Base-by-base conservation (phyloP, 2,329 filamentous ascomycete genomes). In the Didymella pinodella region DNA sequence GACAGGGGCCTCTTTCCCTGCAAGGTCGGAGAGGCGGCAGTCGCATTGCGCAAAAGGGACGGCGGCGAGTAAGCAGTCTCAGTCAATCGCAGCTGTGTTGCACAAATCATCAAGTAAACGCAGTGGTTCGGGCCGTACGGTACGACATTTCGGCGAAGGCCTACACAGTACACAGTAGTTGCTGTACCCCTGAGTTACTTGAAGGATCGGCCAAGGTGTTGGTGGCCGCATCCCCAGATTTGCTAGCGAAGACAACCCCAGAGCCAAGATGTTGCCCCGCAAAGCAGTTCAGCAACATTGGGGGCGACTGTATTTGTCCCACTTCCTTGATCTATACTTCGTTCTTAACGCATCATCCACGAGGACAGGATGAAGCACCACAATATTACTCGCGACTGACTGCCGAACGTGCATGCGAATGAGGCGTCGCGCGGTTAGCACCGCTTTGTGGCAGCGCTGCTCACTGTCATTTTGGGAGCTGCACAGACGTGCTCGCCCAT, bases 181-280 rank as follows among this genome's bases (percentile, higher is more conserved):
- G 44, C 44, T 31, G 44, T n/a, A 51, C n/a, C 29, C 26, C 51
- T 54, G 20, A 54, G 49, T 41, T 36, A 10, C 49, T 28, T 49
- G 38, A 45, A 40, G 49, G 44, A 58, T 53, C 16, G 25, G 45
- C 52, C 52, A 43, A 54, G 50, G 25, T 34, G 40, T 36, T 65
- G 54, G 61, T 59, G 59, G 61, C 52, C 53, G 41, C 41, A 62
- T 68, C 62, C 66, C 65, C 66, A 65, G 61, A 61, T 61, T 46
- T 61, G 55, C 63, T 61, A 66, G 58, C 50, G 29, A 49, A 44
- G 29, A 44, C 22, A 43, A 47, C 50, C 46, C 50, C 56, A 50
- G 51, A 48, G 52, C 49, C 47, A 51, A 52, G 55, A 29, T 50
- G 18, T 40, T 50, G 31, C 65, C 67, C 66, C 65, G 53, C 63